phyloP scores from a whole-genome alignment of 352 stramenopile species.

The Pythium myriotylum region DNA sequence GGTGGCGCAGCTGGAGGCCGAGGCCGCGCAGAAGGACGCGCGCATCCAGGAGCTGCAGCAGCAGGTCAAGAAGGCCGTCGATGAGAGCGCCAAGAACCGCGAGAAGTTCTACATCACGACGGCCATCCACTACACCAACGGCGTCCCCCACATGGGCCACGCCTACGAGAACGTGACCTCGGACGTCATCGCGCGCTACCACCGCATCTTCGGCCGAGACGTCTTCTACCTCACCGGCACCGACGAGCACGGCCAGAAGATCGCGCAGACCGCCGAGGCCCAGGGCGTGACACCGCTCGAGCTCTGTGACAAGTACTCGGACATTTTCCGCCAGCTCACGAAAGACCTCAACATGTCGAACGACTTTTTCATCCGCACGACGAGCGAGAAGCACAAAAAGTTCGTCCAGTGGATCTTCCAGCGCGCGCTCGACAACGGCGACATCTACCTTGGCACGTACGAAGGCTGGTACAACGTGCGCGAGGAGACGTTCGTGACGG shows the following conservation, averaged over 20 bases:
- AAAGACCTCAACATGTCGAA: constrained; percentile 89
- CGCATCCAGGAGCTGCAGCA: constrained; percentile 62
- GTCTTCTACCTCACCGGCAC: constrained; percentile 90
- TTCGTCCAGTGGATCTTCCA: constrained; percentile 96
- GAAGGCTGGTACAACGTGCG: constrained; percentile 99
- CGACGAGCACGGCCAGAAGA: constrained; percentile 99
- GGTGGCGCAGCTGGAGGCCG: constrained; percentile 41
- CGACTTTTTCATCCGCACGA: constrained; percentile 96
- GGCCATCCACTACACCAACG: constrained; percentile 99
- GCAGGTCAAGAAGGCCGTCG: constrained; percentile 54
- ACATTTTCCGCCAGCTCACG: constrained; percentile 86
- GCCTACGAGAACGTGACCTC: constrained; percentile 97
- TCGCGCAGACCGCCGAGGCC: constrained; percentile 95
- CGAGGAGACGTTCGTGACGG: constrained; percentile 99
- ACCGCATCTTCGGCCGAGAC: constrained; percentile 86
- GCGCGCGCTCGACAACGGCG: constrained; percentile 83
- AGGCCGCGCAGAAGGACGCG: constrained; percentile 47
- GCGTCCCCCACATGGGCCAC: constrained; percentile 97
- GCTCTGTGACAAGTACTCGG: constrained; percentile 96
- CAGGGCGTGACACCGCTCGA: constrained; percentile 92
- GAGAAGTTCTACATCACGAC: constrained; percentile 98
- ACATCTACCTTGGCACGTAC: constrained; percentile 98
- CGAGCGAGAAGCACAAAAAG: constrained; percentile 93
- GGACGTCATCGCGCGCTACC: constrained; percentile 97
- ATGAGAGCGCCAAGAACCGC: constrained; percentile 40